Conservation (phyloP, 2,329 filamentous ascomycete species). For the Fusarium mexicanum region DNA sequence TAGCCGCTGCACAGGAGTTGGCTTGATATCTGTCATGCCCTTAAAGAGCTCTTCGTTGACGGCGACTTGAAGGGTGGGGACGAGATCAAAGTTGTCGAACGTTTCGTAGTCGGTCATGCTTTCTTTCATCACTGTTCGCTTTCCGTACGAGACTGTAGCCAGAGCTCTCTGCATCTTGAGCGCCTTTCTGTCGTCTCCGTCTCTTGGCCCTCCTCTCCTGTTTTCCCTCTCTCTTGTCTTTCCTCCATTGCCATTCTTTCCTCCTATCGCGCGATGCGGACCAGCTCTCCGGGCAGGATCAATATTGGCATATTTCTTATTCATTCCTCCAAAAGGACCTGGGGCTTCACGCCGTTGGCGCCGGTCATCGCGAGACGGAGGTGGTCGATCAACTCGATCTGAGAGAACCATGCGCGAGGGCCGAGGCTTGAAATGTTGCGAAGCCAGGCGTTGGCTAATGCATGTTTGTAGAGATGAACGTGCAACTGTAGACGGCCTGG, state of each 20-base stretch:
- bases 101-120: slow-evolving; percentile 74
- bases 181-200: slow-evolving; percentile 68
- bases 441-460: slow-evolving; percentile 49
- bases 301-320: slow-evolving; percentile 59
- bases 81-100: slow-evolving; percentile 83
- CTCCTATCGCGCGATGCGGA: slow-evolving; percentile 20
- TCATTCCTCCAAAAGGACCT: slow-evolving; percentile 67
- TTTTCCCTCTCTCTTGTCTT: slow-evolving; percentile 41
- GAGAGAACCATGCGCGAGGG: slow-evolving; percentile 69
- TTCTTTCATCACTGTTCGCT: slow-evolving; percentile 62
- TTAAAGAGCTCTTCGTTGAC: slow-evolving; percentile 78
- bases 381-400: slow-evolving; percentile 58
- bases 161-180: slow-evolving; percentile 93
- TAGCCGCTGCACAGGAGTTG: slow-evolving; percentile 89
- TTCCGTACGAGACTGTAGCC: slow-evolving; percentile 78
- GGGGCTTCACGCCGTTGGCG: slow-evolving; percentile 51
- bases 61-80: slow-evolving; percentile 76
- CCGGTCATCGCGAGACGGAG: slow-evolving; percentile 48
- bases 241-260: slow-evolving; percentile 35
- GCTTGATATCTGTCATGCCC: slow-evolving; percentile 77
- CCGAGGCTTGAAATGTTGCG: slow-evolving; percentile 48
- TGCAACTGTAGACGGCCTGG: slow-evolving; percentile 18
- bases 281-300: slow-evolving; percentile 39
- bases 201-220: slow-evolving; percentile 50
- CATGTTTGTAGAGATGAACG: slow-evolving; percentile 45